Evolutionary conservation across 306 rosid genomes (phyloP), one percentile per base, ranked within the genome.

Genomic region (Fragaria vesca): DNA sequence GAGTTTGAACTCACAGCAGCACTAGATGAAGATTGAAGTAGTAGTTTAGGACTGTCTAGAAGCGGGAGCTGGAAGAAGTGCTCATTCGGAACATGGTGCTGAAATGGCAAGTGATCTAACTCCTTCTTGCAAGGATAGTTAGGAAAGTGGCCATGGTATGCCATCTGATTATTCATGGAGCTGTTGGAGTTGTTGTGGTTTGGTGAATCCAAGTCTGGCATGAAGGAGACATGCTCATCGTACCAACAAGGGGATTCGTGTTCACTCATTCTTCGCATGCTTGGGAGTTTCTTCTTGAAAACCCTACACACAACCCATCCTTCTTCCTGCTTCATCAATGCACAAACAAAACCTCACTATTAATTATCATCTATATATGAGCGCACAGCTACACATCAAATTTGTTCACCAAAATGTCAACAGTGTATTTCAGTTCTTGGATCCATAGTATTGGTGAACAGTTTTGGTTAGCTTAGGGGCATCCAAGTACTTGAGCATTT

Each of bases 281-380:
- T 82, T 60, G 98, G 83, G 82, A 94, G 86, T 88, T 89, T 94
- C 84, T 94, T 94, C 90, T 91, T 94, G 89, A 94, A 94, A 40
- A 90, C 97, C 86, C 98, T 86, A 66, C 98, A 94, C 12, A 94
- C 97, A 12, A 89, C 98, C 97, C 97, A 94, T 17, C 98, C 98
- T 86, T 94, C 98, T 90, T 94, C 97, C 98, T 94, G 91, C 79
- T 60, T 77, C 79, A 66, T 73, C 76, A 81, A 51, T 40, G 28
- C 61, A 54, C 5, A 65, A 63, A 67, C 30, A 15, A 24, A 12
- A 26, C 17, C 72, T 75, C 26, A 13, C 13, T 7, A 12, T 52
- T 72, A 34, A 4, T 34, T 13, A 30, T 15, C n/a, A 63, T 32
- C n/a, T 43, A 40, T 40, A 40, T 30, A 15, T 62, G 9, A 63